phyloP scores from a whole-genome alignment of 2,329 filamentous ascomycete genomes.

The Bertia moriformis region DNA sequence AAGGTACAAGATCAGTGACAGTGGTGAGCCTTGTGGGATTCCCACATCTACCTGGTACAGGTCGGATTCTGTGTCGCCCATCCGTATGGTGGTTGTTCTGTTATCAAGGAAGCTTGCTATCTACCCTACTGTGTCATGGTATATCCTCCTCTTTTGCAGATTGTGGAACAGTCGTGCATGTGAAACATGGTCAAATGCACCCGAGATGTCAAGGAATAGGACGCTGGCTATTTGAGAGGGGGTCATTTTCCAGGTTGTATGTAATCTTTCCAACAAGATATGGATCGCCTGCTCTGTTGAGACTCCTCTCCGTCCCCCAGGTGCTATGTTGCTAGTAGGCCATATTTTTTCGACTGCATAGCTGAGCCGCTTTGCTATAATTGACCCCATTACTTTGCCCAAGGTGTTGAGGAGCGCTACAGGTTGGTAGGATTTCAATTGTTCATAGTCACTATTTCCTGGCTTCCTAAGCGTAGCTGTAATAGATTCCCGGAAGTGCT shows the following conservation, averaged over 20 bases:
- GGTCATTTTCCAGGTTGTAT: conserved; percentile 8
- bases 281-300: conserved; percentile 12
- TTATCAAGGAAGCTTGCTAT: conserved; percentile 8
- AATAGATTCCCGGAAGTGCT: conserved; percentile 1
- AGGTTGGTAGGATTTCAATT: conserved; percentile 10
- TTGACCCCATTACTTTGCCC: conserved; percentile 12
- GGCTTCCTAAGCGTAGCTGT: conserved; percentile 12
- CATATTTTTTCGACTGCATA: conserved; percentile 5
- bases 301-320: conserved; percentile 11
- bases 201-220: conserved; percentile 13
- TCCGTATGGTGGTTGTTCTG: conserved; percentile 6
- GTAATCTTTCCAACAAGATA: conserved; percentile 10
- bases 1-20: conserved; percentile 15
- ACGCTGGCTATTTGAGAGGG: conserved; percentile 10
- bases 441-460: conserved; percentile 11
- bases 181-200: conserved; percentile 13
- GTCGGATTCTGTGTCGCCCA: conserved; percentile 6
- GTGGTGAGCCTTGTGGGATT: conserved; percentile 13
- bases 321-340: conserved; percentile 8
- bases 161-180: conserved; percentile 10
- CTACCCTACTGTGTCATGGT: conserved; percentile 7
- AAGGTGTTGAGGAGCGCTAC: conserved; percentile 12
- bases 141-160: conserved; percentile 6
- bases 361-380: conserved; percentile 8
- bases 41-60: conserved; percentile 8